Evolutionary conservation across 345 rosid species (phyloP), one percentile per base, ranked within the genome.

Genomic region (Hypericum perforatum): DNA sequence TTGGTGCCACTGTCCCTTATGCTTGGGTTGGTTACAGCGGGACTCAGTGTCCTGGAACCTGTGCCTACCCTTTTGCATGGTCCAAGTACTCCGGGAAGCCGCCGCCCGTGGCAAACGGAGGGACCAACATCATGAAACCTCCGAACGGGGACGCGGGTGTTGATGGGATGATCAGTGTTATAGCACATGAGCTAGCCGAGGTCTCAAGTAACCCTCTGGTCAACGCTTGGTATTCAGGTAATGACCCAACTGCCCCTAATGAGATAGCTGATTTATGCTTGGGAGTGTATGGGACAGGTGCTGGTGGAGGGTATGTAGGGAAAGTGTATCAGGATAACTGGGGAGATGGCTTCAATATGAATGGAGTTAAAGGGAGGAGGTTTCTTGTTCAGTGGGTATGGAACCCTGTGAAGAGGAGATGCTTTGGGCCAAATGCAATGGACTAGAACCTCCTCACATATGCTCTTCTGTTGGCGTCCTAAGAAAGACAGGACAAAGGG

Each of bases 11-110:
- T 0, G 73, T 74, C 37, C 86, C 86, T 0, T 78, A 83, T 22
- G 91, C 84, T 2, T 83, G 86, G 82, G 69, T 80, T 38, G 84
- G 84, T 6, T 62, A 83, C 9, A 74, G 78, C 11, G 82, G 86
- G 12, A 63, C 57, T 1, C 84, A 78, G 53, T 80, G 84, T 60
- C 82, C 84, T 0, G 78, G 82, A 37, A 56, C 66, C 56, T 76
- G 84, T 8, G 82, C 82, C 0, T 80, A 83, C 63, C 91, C 84
- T 9, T 80, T 83, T 57, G 82, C 84, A 16, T 63, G 66, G 77
- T 80, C 80, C 0, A 46, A 62, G 22, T 64, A 75, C 50, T 68
- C 72, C 0, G 78, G 77, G 14, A 71, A 45, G 64, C 78, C 75
- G 2, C 74, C 67, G 0, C 78, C 80, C 0, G 39, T 55, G 53